These are phyloP conservation scores for Boechera divaricarpa DNA, from an alignment of 345 rosid species.

Conservation along the genomic window DNA sequence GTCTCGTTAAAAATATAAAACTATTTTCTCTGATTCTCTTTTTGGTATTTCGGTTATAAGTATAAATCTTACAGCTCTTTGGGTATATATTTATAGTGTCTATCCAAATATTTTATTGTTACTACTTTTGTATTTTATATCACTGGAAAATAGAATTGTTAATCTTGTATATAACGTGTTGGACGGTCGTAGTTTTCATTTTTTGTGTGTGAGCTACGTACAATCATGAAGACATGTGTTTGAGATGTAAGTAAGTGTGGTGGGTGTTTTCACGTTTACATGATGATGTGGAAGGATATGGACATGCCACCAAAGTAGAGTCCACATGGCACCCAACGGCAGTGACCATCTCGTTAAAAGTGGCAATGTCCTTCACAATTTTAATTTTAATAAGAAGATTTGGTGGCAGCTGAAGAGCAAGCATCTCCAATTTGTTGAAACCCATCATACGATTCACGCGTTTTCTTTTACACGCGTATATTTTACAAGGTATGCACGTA, in stretches of 20 bases:
- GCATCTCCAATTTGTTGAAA: slow-evolving; percentile 1
- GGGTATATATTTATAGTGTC: slow-evolving; percentile 20
- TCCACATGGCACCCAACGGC: slow-evolving; percentile 14
- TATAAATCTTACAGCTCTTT: neutral
- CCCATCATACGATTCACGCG: slow-evolving; percentile 8
- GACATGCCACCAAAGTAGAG: slow-evolving; percentile 24
- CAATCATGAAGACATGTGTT: neutral
- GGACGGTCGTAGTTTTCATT: neutral
- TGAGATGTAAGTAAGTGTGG: neutral
- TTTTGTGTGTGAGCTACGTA: neutral
- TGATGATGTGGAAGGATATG: slow-evolving; percentile 14
- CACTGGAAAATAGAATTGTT: neutral
- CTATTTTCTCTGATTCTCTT: slow-evolving; percentile 15
- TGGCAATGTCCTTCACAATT: neutral
- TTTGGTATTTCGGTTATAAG: slow-evolving; percentile 10
- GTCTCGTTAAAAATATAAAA: neutral
- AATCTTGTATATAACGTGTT: too few species aligned
- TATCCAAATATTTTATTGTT: slow-evolving; percentile 9
- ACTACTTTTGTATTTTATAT: neutral
- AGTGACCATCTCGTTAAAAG: neutral
- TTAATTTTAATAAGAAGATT: slow-evolving; percentile 12
- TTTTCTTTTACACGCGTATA: slow-evolving; percentile 22
- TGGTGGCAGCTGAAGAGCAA: slow-evolving; percentile 36
- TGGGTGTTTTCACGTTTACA: slow-evolving; percentile 1
- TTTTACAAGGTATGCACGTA: neutral